Evolutionary conservation across 371 early-diverging fungal genomes (phyloP).

Genomic region (Mortierella sp.): DNA sequence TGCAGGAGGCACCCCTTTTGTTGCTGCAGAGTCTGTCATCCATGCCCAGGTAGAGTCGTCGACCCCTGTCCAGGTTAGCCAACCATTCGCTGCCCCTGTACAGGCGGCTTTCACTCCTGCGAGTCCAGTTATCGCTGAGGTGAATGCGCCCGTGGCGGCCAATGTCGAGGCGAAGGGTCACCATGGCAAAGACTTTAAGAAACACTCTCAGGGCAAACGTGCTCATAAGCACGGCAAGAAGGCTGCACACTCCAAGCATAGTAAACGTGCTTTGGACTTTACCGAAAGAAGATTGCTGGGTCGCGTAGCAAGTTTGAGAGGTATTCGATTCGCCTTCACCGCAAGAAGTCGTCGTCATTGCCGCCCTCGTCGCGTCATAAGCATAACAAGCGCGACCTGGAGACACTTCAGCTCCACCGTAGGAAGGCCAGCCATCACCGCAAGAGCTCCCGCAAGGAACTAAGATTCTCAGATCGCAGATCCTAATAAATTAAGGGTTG

Average conservation of each 20-base stretch:
- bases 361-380: slow-evolving; percentile 8
- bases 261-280: slow-evolving; percentile 22
- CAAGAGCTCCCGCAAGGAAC: slow-evolving; percentile 10
- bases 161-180: neutral
- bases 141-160: neutral
- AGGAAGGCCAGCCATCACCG: slow-evolving; percentile 20
- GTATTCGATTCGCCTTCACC: no score
- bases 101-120: no score
- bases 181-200: slow-evolving; percentile 3
- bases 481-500: no score
- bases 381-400: slow-evolving; percentile 16
- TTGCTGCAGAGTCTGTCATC: neutral
- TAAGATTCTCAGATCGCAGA: no score
- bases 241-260: slow-evolving; percentile 17
- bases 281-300: slow-evolving; percentile 17
- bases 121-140: no score
- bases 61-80: no score
- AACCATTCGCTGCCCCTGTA: no score
- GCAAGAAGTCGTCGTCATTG: neutral
- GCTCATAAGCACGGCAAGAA: slow-evolving; percentile 5
- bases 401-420: slow-evolving; percentile 7
- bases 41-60: no score
- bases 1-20: slow-evolving; percentile 1
- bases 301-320: no score
- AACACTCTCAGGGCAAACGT: slow-evolving; percentile 7